phyloP scores from a whole-genome alignment of 352 stramenopile genomes.

The Pythium insidiosum region DNA sequence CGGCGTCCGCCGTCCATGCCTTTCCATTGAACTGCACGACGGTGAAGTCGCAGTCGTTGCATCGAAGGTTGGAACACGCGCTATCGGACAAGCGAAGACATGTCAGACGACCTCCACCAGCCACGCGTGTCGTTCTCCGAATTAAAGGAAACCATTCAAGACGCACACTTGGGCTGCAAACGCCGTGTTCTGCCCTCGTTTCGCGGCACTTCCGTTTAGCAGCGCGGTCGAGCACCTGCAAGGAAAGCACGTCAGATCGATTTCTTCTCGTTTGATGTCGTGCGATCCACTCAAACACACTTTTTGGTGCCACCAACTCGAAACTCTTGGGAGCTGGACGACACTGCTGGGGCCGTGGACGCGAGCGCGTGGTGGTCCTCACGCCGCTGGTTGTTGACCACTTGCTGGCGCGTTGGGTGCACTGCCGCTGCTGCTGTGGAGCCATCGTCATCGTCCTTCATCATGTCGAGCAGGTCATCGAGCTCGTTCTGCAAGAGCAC shows the following conservation, averaged over 20 bases:
- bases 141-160: too few species aligned
- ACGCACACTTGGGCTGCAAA: too few species aligned
- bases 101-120: too few species aligned
- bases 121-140: too few species aligned
- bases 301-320: slow-evolving; percentile 38
- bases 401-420: slow-evolving; percentile 24
- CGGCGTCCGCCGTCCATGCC: slow-evolving; percentile 59
- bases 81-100: too few species aligned
- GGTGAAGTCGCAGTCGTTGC: slow-evolving; percentile 79
- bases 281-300: slow-evolving; percentile 15
- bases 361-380: neutral
- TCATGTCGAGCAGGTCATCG: slow-evolving; percentile 69
- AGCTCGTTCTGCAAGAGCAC: slow-evolving; percentile 37
- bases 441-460: slow-evolving; percentile 32
- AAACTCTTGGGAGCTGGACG: slow-evolving; percentile 26
- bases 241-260: neutral
- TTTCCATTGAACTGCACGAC: slow-evolving; percentile 69
- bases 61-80: slow-evolving; percentile 62
- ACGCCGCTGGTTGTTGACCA: slow-evolving; percentile 1
- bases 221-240: slow-evolving; percentile 45
- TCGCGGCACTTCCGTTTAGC: slow-evolving; percentile 42
- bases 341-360: too few species aligned
- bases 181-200: slow-evolving; percentile 48
- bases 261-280: too few species aligned
- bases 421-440: slow-evolving; percentile 11